Conservation (phyloP, 1,284 basidiomycete species). For the Agaricales sp. region DNA sequence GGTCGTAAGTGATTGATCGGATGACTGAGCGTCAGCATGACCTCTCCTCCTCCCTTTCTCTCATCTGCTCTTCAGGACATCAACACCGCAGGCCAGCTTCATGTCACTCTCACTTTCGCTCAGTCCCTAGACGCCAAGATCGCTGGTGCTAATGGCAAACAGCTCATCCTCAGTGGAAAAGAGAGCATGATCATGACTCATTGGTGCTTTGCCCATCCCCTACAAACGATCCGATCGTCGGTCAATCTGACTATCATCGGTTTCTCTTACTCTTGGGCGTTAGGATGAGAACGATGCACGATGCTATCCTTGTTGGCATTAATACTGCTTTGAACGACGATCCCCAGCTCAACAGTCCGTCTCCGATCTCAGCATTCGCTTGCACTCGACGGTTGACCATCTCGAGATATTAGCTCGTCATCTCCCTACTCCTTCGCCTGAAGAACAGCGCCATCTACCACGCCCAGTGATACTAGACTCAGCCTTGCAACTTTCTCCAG, state of each 20-base stretch:
- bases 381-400: constrained; percentile 3
- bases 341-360: constrained; percentile 84
- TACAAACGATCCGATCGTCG: too few relatives aligned
- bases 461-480: constrained; percentile 83
- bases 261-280: background rate
- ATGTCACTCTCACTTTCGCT: constrained; percentile 87
- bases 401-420: constrained; percentile 39
- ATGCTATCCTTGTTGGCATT: constrained; percentile 87
- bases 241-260: constrained; percentile 2
- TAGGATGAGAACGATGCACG: constrained; percentile 84
- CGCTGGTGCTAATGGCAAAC: constrained; percentile 63
- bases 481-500: constrained; percentile 51
- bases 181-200: constrained; percentile 96
- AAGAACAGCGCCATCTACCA: constrained; percentile 45
- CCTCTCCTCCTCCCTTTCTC: background rate
- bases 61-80: background rate
- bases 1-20: too few relatives aligned
- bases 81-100: background rate
- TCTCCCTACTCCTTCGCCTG: constrained; percentile 33
- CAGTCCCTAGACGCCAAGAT: constrained; percentile 94
- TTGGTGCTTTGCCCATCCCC: constrained; percentile 41
- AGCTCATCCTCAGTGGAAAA: constrained; percentile 75
- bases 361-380: constrained; percentile 1
- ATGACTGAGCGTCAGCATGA: background rate
- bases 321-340: constrained; percentile 89